Base-by-base conservation (phyloP, 352 stramenopile genomes). In the Pythium aquatile region DNA sequence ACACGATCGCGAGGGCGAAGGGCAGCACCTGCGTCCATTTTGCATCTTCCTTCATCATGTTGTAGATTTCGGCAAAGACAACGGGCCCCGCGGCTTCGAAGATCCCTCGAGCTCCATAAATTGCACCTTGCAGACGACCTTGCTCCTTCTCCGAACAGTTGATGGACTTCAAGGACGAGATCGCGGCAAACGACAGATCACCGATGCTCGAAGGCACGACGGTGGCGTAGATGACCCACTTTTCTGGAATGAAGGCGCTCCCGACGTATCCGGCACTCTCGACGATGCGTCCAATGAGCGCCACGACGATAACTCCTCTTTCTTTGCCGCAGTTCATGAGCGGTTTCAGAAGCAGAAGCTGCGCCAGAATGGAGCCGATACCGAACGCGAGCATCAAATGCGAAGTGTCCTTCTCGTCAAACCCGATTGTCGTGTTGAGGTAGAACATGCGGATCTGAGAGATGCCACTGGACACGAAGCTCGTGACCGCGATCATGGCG, bases 351-450 rank as follows among this genome's bases (percentile, higher is more conserved):
- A 91, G 44, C 17, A 90, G 26, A 30, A 66, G 48, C 48, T 93
- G 85, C 10, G 81, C 76, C 10, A 89, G 17, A 35, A 93, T 81
- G 17, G 81, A 85, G 47, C 71, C 35, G 16, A 87, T 32, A 0
- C 85, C 85, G 28, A 80, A 76, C 16, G 85, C 17, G 11, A 93
- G 69, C 74, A 91, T 86, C 17, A 92, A 56, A 2, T 73, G 76
- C 17, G 81, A 77, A 2, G 77, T 83, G 49, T 87, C 78, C 46
- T 88, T 85, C 58, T 87, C 81, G 40, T 90, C 60, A 55, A 91
- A 91, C 1, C 78, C 80, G 20, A 91, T 68, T 1, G 83, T 72
- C 30, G 77, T 91, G 79, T 93, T 93, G 16, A 93, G 71, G 64
- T 85, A 91, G 65, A 89, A 93, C 24, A 79, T 69, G 26, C 78